Percentiles rank a stretch among this genome's conserved stretches.
phyloP scores from a whole-genome alignment of 495 filamentous ascomycete species.

The Tuber brumale region DNA sequence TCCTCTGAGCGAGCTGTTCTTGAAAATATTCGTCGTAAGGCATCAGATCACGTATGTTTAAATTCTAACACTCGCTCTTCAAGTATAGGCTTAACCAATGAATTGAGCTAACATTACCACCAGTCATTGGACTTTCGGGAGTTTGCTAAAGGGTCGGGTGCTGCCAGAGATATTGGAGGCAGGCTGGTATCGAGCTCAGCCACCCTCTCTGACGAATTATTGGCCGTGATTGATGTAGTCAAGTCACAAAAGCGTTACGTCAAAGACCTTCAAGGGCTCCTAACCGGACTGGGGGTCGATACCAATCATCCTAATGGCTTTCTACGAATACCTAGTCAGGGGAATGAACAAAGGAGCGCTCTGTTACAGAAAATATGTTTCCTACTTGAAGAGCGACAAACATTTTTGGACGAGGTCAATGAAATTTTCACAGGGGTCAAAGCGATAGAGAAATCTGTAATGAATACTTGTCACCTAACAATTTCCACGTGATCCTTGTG shows the following conservation, averaged over 20 bases:
- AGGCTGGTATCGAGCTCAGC: neutral
- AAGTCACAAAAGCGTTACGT: neutral
- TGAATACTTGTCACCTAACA: neutral
- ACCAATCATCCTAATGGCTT: neutral
- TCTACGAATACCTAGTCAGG: neutral
- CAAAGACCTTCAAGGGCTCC: neutral
- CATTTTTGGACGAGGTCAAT: neutral
- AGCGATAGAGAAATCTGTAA: neutral
- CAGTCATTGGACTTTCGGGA: neutral
- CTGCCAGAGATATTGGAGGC: neutral
- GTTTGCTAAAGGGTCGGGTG: neutral
- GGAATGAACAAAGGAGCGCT: neutral
- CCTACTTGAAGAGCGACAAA: neutral
- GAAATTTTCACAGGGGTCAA: neutral
- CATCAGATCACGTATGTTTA: neutral
- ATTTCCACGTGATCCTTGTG: neutral
- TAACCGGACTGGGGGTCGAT: neutral
- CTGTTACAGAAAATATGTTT: neutral
- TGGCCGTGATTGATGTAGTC: neutral
- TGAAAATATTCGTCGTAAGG: neutral
- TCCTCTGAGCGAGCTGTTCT: neutral
- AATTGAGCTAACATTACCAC: neutral
- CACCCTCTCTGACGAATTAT: neutral
- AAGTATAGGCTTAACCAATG: neutral
- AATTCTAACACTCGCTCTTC: neutral